Evolutionary conservation across 73 alveolate genomes (phyloP), one percentile per base, ranked within the genome.

Genomic region (Symbiodinium pilosum): DNA sequence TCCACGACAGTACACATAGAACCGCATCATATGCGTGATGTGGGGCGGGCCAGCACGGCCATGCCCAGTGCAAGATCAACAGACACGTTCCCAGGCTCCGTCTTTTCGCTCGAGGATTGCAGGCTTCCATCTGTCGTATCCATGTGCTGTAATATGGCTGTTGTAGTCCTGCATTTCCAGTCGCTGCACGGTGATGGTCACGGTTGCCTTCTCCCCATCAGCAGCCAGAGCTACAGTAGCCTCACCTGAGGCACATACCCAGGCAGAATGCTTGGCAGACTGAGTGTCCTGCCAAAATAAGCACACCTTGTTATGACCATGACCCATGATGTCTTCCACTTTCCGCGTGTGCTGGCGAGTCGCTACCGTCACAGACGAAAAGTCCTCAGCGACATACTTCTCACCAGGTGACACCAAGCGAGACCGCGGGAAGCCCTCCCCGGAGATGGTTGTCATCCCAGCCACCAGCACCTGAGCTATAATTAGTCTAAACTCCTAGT

Each of bases 351-450:
- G 77, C 77, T 64, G 77, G 40, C 77, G 77, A 18, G 77, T 64
- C 40, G 77, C 77, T 36, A 64, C 77, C 0, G 77, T 64, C 38
- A 64, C 77, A 26, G 77, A 64, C 7, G 77, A 64, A 36, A 64
- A 64, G 32, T 64, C 77, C 77, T 64, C 14, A 26, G 77, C 41
- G 0, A 64, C 77, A 21, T 64, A 64, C 36, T 64, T 64, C 40
- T 64, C 77, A 1, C 77, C 77, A 3, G 77, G 77, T 7, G 77
- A 64, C 36, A 64, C 77, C 36, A 64, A 20, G 77, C 77, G 77
- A 64, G 77, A 64, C 11, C 77, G 77, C 40, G 77, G 77, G 32
- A 64, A 64, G 77, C 77, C 77, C 77, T 64, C 77, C 32, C 77
- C 77, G 28, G 77, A 64, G 7, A 64, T 64, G 40, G 77, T 64